Evolutionary conservation across 1,284 basidiomycete species (phyloP).

Genomic region (Phellopilus nigrolimitatus): DNA sequence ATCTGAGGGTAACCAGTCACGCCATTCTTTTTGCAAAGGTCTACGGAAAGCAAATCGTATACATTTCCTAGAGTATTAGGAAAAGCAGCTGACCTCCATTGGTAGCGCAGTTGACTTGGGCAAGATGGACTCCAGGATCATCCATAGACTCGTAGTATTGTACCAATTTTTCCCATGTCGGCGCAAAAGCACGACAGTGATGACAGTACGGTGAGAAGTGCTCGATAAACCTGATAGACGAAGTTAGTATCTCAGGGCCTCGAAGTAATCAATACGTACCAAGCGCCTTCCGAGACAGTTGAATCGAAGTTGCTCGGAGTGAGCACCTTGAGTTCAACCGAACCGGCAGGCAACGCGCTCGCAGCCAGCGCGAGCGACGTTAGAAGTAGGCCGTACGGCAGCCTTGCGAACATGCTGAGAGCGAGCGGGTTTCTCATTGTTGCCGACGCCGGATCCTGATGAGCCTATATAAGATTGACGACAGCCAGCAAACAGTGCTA

Average conservation of each 20-base stretch:
- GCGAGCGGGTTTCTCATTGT: constrained; percentile 3
- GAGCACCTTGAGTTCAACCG: constrained; percentile 36
- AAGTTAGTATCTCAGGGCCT: no score
- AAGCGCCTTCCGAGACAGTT: constrained; percentile 58
- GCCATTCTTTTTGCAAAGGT: constrained; percentile 69
- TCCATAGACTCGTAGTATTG: constrained; percentile 49
- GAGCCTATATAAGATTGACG: background rate
- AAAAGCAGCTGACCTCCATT: constrained; percentile 83
- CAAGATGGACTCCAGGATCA: constrained; percentile 63
- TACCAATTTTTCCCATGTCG: constrained; percentile 78
- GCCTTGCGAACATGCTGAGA: constrained; percentile 6
- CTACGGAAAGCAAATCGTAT: constrained; percentile 36
- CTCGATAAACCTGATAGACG: constrained; percentile 53
- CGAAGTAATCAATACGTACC: no score
- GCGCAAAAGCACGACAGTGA: constrained; percentile 76
- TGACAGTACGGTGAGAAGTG: constrained; percentile 76
- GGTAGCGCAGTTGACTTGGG: constrained; percentile 82
- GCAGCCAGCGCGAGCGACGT: constrained; percentile 33
- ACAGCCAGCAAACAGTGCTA: constrained; percentile 2
- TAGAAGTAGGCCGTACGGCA: constrained; percentile 27
- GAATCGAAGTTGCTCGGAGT: constrained; percentile 63
- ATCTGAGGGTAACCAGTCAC: constrained; percentile 79
- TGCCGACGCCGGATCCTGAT: background rate
- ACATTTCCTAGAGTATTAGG: constrained; percentile 19
- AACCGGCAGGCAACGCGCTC: constrained; percentile 37